Conservation (phyloP, 306 rosid genomes). For the Malus asiatica region DNA sequence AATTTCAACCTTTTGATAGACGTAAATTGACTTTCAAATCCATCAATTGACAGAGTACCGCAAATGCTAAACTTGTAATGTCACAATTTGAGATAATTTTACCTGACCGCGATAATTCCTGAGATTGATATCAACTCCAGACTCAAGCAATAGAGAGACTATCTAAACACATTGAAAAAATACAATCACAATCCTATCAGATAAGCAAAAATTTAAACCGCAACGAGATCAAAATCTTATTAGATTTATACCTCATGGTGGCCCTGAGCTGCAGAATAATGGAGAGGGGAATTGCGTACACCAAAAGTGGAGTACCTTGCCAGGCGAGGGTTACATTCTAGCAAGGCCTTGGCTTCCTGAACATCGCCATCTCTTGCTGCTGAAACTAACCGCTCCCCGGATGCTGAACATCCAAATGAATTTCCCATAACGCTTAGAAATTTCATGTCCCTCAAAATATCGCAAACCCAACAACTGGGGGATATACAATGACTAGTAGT, state of each 20-base stretch:
- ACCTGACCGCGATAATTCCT: constrained; percentile 99
- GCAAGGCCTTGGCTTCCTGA: constrained; percentile 93
- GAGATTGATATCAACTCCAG: constrained; percentile 90
- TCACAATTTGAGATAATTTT: constrained; percentile 15
- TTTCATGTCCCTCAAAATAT: constrained; percentile 41
- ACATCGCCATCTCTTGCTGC: constrained; percentile 98
- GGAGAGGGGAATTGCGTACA: constrained; percentile 93
- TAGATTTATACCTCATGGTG: constrained; percentile 72
- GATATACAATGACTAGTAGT: background rate
- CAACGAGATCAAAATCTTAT: background rate
- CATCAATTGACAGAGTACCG: background rate
- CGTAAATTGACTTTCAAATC: constrained; percentile 3
- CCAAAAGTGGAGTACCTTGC: constrained; percentile 93
- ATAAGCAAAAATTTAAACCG: background rate
- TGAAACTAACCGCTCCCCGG: constrained; percentile 92
- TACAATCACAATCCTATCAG: constrained; percentile 1
- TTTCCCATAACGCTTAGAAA: constrained; percentile 74
- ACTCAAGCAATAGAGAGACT: constrained; percentile 76
- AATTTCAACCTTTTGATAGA: background rate
- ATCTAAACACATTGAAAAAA: constrained; percentile 47
- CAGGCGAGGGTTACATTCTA: constrained; percentile 87
- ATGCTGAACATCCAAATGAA: constrained; percentile 98
- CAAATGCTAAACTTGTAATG: background rate
- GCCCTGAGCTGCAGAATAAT: constrained; percentile 98
- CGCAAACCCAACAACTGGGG: background rate